Base-by-base conservation (phyloP, 768 basidiomycete genomes). In the Amanita pseudoporphyria region DNA sequence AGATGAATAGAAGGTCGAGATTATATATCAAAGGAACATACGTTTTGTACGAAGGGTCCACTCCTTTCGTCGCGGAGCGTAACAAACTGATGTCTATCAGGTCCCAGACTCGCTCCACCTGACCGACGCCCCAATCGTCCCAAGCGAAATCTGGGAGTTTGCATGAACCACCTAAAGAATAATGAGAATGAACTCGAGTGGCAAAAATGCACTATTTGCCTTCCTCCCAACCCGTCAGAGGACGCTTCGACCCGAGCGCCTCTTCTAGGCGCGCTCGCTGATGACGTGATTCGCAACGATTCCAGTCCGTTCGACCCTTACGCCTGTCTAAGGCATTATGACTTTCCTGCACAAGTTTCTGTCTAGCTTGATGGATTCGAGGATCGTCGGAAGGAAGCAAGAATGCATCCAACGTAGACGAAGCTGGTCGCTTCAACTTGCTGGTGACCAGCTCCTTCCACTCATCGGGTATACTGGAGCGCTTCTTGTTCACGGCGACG, bases 51-150 rank as follows among this genome's bases (percentile, higher is more conserved):
- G 78, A 83, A 0, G 92, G 82, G 60, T 96, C 94, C 18, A 90
- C 72, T 2, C 87, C 90, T 33, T 79, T 76, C 53, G 76, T 77
- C 0, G 92, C 87, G 33, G 86, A 81, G 28, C 92, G 85, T 42
- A 97, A 73, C 24, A 84, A 71, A 61, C 76, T 86, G 56, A 96
- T 95, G 58, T 97, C 94, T 82, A 95, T 85, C 56, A 97, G 65
- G 63, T 97, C 94, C 82, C 90, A 87, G 3, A 97, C 94, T 28
- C 94, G 81, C 60, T 96, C 91, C 16, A 96, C 93, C 63, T 96
- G 93, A 10, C 79, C 78, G n/a, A 80, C 68, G 21, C 83, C 89
- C 94, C 94, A 97, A 61, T 96, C 92, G 51, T 81, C 79, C 94
- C 94, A 97, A 26, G 85, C 84, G 57, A 87, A 90, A 58, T 94